Evolutionary conservation across 495 filamentous ascomycete genomes (phyloP), one percentile per base, ranked within the genome.

Genomic region (Lasiosphaeria miniovina): DNA sequence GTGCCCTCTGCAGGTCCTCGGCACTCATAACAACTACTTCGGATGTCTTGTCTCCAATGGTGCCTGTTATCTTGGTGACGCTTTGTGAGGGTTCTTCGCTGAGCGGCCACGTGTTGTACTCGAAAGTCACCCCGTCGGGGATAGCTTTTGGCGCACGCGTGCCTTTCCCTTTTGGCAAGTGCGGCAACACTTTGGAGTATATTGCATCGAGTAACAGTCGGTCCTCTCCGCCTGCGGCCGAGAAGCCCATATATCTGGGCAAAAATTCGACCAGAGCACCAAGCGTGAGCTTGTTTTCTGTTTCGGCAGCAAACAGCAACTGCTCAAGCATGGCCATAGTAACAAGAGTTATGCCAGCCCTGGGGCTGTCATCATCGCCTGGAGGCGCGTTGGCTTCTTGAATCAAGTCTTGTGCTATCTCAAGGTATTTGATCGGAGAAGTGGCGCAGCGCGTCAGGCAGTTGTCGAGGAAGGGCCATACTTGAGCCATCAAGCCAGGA

Each of bases 391-490:
- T 48, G 0, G 67, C 62, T 9, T 75, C 68, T 14, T 58, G 59
- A 17, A 71, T 64, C 4, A 72, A 59, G 40, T 76, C 74, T 38
- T 80, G 68, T 12, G 77, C 71, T 54, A 74, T 65, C 57, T 88
- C 84, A 6, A 88, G 72, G 66, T 94, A 93, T 65, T 95, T 91
- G 63, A 90, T 82, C 6, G 88, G 86, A 43, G 83, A 84, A 54
- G 84, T 86, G 5, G 84, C 83, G 51, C 86, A 85, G 14, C 90
- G 84, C 45, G 81, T 81, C 15, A 87, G 75, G 69, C 90, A 94
- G 52, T 92, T 90, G 60, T 97, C 91, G 54, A 97, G 68, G 63
- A 93, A 96, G 4, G 81, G 60, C 70, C 84, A 84, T 1, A 85
- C 60, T 7, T 51, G 56, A 3, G 63, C 43, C 12, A 63, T 33